Conservation (phyloP, 345 rosid species). For the thale cress (Arabidopsis thaliana) region DNA sequence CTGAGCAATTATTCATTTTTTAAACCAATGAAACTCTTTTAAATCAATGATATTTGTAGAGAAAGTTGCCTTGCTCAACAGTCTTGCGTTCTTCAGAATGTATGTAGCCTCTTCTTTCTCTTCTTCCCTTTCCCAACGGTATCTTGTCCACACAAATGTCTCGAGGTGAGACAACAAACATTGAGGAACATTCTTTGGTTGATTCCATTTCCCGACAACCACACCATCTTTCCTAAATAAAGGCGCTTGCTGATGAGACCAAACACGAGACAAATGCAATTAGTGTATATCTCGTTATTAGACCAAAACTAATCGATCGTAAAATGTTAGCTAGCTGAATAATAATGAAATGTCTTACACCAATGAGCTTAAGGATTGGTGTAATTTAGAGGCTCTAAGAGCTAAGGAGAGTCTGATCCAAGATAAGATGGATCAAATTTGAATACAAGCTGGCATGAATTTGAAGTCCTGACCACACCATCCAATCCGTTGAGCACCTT, state of each 20-base stretch:
- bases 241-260: not conserved
- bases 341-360: conserved; percentile 5
- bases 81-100: not conserved
- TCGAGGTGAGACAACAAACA: conserved; percentile 22
- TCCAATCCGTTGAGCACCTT: too few species aligned
- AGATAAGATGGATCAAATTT: too few species aligned
- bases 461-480: too few species aligned
- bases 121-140: not conserved
- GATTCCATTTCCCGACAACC: not conserved
- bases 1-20: too few species aligned
- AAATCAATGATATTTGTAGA: not conserved
- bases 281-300: too few species aligned
- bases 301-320: not conserved
- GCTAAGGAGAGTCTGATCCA: not conserved
- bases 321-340: not conserved
- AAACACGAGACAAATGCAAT: too few species aligned
- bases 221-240: not conserved
- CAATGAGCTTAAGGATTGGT: conserved; percentile 3
- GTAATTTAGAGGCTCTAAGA: not conserved
- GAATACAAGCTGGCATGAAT: too few species aligned
- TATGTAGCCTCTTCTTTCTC: conserved; percentile 1
- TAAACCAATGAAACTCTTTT: not conserved
- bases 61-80: not conserved
- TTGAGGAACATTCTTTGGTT: not conserved
- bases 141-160: conserved; percentile 15